These are phyloP conservation scores for Didymella sp. DNA, from an alignment of 2,329 filamentous ascomycete species.

Conservation along the genomic window DNA sequence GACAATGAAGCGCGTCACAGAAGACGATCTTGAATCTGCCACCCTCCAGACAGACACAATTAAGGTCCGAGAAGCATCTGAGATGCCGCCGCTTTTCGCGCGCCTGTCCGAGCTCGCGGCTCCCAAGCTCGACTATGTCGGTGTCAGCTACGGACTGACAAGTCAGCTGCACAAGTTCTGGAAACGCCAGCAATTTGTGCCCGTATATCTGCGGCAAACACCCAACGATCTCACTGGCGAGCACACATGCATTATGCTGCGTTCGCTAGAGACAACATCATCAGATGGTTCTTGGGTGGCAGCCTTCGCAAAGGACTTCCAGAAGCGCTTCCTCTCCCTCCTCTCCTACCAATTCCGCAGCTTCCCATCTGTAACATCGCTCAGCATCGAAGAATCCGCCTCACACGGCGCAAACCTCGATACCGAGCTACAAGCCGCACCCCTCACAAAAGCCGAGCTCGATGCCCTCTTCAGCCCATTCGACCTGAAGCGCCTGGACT, in stretches of 20 bases:
- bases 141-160: constrained; percentile 94
- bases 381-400: constrained; percentile 88
- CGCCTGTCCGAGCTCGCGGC: constrained; percentile 84
- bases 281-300: constrained; percentile 82
- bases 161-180: constrained; percentile 91
- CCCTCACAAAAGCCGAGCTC: constrained; percentile 76
- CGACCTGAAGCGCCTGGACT: constrained; percentile 92
- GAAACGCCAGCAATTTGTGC: constrained; percentile 85
- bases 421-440: constrained; percentile 54
- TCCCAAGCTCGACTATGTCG: constrained; percentile 84
- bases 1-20: constrained; percentile 78
- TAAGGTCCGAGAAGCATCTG: constrained; percentile 84
- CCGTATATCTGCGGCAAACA: constrained; percentile 93
- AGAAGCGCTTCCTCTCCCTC: constrained; percentile 87
- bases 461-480: constrained; percentile 84
- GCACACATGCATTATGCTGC: constrained; percentile 97
- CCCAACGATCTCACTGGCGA: constrained; percentile 96
- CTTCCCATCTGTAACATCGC: constrained; percentile 78
- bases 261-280: constrained; percentile 67
- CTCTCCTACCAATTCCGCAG: constrained; percentile 90
- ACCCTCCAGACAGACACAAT: constrained; percentile 86
- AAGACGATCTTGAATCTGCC: constrained; percentile 77
- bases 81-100: constrained; percentile 92
- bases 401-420: constrained; percentile 74
- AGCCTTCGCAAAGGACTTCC: constrained; percentile 91